These are phyloP conservation scores for Drechslerella coelobrocha DNA, from an alignment of 2,329 filamentous ascomycete genomes.

Conservation along the genomic window DNA sequence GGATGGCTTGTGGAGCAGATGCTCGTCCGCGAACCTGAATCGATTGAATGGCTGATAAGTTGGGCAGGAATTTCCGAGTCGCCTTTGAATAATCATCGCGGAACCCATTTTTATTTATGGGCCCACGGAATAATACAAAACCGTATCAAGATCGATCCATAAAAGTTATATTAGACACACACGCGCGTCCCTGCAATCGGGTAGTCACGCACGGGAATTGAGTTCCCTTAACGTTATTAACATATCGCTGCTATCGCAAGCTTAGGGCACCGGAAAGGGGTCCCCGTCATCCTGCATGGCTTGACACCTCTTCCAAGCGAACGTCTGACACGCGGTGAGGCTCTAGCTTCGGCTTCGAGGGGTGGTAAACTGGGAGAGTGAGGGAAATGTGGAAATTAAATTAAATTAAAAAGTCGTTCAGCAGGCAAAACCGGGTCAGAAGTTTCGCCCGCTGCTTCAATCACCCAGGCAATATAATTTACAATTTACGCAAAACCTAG, in stretches of 20 bases:
- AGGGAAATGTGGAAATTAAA: neutral
- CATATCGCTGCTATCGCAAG: neutral
- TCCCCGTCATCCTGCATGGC: neutral
- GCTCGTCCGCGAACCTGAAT: too few relatives aligned
- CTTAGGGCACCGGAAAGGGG: neutral
- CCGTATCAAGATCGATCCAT: neutral
- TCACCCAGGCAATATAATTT: too few relatives aligned
- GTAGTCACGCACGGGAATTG: too few relatives aligned
- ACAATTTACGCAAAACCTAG: too few relatives aligned
- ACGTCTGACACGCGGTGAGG: neutral
- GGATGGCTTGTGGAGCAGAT: too few relatives aligned
- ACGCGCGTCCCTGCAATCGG: neutral
- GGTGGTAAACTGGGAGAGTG: neutral
- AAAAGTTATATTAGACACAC: neutral
- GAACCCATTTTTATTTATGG: neutral
- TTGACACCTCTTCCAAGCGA: neutral
- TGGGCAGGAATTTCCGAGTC: neutral
- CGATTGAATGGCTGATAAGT: neutral
- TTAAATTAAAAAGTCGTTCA: constrained; percentile 1
- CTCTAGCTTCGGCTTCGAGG: neutral
- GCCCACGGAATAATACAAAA: neutral
- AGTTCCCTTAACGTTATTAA: neutral
- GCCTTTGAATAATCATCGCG: neutral
- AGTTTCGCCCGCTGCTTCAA: too few relatives aligned
- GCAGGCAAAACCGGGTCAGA: too few relatives aligned